Evolutionary conservation across 2,329 filamentous ascomycete species (phyloP), one percentile per base, ranked within the genome.

Genomic region (Dactylellina drechsleri): DNA sequence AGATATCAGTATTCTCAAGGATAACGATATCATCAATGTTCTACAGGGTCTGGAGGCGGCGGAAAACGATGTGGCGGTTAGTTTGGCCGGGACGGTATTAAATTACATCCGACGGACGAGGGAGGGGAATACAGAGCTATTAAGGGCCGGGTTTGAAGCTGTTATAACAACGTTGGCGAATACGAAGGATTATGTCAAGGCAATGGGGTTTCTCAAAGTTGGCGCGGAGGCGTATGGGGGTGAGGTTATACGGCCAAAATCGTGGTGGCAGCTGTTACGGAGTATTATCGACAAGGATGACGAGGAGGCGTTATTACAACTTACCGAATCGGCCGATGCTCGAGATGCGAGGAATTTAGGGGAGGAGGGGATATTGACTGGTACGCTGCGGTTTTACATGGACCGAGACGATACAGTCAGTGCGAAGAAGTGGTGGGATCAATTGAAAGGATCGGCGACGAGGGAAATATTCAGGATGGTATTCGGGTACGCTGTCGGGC

Each of bases 351-450:
- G 50, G 15, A 62, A 67, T 28, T 16, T 75, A 36, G 71, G 71
- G 1, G 71, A 68, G 1, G 53, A 68, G 31, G 71, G 71, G n/a
- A 43, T 75, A 26, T 53, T 75, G 41, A 58, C 52, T 0, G 71
- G 71, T 20, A 20, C 65, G 23, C 41, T 75, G 50, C 41, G 71
- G 28, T 75, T 75, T 62, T 75, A 75, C 23, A 58, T 75, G 58
- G 71, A 75, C 40, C 57, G 71, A n/a, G 64, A 75, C 52, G 58
- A 75, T 36, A 68, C 71, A 0, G 58, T 58, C 2, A 60, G n/a
- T 50, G 71, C 71, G 23, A 75, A 67, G 52, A 75, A 68, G 23
- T 75, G 71, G 71, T 75, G 71, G 71, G 71, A 75, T 26, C 13
- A 65, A 15, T 31, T 75, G 59, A 75, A 65, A 23, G 43, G 62